phyloP scores from a whole-genome alignment of 2,329 filamentous ascomycete genomes.

The Phaeosphaeriaceae sp. region DNA sequence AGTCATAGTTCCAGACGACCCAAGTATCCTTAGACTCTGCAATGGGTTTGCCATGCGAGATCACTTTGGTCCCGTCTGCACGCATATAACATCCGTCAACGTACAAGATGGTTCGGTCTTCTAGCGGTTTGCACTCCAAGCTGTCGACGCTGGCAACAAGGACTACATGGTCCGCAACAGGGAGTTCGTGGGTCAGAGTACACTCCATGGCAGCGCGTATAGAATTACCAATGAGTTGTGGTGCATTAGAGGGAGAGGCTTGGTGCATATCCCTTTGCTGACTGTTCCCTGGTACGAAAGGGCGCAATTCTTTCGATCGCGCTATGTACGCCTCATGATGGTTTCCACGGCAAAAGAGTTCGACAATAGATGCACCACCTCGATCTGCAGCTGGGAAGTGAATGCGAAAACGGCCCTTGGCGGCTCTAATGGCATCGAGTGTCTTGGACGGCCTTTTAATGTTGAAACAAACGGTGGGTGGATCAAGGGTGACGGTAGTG shows the following conservation, averaged over 20 bases:
- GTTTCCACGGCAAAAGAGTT: conserved; percentile 41
- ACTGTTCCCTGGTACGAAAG: conserved; percentile 10
- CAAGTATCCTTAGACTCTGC: background rate
- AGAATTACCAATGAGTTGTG: conserved; percentile 17
- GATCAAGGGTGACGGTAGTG: conserved; percentile 63
- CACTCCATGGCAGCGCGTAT: conserved; percentile 44
- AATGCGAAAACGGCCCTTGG: conserved; percentile 53
- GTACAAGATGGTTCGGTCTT: conserved; percentile 29
- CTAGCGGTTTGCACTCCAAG: conserved; percentile 7
- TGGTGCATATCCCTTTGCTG: background rate
- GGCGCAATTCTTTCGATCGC: conserved; percentile 13
- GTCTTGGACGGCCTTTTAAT: conserved; percentile 63
- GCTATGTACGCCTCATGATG: conserved; percentile 25
- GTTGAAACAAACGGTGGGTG: conserved; percentile 68
- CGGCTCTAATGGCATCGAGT: conserved; percentile 58
- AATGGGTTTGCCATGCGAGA: background rate
- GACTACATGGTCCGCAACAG: conserved; percentile 56
- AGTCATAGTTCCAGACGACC: conserved; percentile 20
- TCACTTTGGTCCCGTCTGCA: conserved; percentile 10
- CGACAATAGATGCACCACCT: conserved; percentile 36
- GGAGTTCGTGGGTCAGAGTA: conserved; percentile 43
- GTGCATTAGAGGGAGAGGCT: conserved; percentile 16
- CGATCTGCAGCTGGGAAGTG: conserved; percentile 54
- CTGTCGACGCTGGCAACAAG: conserved; percentile 52
- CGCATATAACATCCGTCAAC: conserved; percentile 33